A percentile compares a stretch with the other conserved stretches of the same genome.
Conservation (phyloP, 164 flowering plant genomes). For the Amborella trichopoda region DNA sequence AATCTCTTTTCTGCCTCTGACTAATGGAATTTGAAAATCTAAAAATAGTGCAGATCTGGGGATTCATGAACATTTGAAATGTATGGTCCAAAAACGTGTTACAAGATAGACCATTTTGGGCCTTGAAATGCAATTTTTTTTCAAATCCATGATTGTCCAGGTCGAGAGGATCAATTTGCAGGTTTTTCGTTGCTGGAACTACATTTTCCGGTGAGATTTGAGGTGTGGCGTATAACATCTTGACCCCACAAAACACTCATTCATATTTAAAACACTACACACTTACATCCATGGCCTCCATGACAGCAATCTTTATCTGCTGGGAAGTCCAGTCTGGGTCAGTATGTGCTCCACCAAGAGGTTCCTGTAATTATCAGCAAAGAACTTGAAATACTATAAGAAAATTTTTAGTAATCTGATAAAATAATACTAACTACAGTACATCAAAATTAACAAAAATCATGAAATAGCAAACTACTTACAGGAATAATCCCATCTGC, state of each 20-base stretch:
- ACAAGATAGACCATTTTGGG: too few species aligned
- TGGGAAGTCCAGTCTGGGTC: slow-evolving; percentile 28
- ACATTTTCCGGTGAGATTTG: not conserved
- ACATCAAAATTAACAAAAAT: not conserved
- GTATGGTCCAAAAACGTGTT: too few species aligned
- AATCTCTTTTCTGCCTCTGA: too few species aligned
- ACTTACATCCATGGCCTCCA: slow-evolving; percentile 18
- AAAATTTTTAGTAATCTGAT: not conserved
- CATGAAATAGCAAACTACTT: slow-evolving; percentile 1
- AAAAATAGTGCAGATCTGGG: too few species aligned
- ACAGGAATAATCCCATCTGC: slow-evolving; percentile 28
- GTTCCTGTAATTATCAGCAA: slow-evolving; percentile 14
- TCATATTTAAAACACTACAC: not conserved
- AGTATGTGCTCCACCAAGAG: slow-evolving; percentile 30
- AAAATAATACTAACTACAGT: not conserved
- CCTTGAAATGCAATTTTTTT: not conserved
- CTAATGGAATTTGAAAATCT: too few species aligned
- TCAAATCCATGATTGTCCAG: not conserved
- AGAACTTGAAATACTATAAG: not conserved
- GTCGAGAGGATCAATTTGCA: too few species aligned
- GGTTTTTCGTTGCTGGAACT: too few species aligned
- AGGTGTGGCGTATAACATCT: not conserved
- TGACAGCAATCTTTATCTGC: slow-evolving; percentile 19
- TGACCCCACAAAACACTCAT: not conserved
- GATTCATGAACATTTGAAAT: too few species aligned